These are phyloP conservation scores for Cryphonectria japonica DNA, from an alignment of 2,329 filamentous ascomycete genomes.

Conservation along the genomic window DNA sequence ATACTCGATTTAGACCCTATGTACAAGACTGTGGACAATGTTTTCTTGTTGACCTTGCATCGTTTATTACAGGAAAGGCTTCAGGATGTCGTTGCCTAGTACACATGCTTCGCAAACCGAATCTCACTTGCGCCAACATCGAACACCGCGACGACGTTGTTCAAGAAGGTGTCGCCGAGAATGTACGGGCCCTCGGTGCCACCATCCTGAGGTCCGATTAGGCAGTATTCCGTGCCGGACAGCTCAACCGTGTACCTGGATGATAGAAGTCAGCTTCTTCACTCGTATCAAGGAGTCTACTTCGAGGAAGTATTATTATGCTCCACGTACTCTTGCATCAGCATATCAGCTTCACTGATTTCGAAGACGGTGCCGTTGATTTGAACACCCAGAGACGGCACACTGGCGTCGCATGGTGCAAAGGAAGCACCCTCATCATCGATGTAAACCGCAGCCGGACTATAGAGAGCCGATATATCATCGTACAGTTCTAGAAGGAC, in stretches of 20 bases:
- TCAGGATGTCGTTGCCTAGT: neutral
- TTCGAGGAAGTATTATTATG: neutral
- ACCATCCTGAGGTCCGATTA: constrained; percentile 18
- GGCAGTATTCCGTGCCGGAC: constrained; percentile 2
- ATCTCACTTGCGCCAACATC: constrained; percentile 25
- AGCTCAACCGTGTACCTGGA: neutral
- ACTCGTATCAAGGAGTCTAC: neutral
- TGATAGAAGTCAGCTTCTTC: neutral
- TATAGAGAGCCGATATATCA: constrained; percentile 32
- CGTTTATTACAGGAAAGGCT: neutral
- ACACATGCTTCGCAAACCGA: constrained; percentile 14
- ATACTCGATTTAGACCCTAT: neutral
- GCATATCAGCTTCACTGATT: constrained; percentile 22
- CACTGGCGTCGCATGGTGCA: constrained; percentile 37
- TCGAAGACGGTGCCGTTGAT: constrained; percentile 20
- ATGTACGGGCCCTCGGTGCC: constrained; percentile 13
- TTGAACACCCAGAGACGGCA: constrained; percentile 21
- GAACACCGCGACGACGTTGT: constrained; percentile 24
- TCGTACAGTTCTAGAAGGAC: constrained; percentile 32
- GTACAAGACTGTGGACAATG: neutral
- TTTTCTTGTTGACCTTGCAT: neutral
- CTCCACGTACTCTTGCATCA: constrained; percentile 12
- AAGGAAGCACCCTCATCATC: constrained; percentile 32
- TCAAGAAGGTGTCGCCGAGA: constrained; percentile 26
- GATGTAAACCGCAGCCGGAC: constrained; percentile 34